These are phyloP conservation scores for Xylaria sp. DNA, from an alignment of 2,329 filamentous ascomycete genomes.

Conservation along the genomic window DNA sequence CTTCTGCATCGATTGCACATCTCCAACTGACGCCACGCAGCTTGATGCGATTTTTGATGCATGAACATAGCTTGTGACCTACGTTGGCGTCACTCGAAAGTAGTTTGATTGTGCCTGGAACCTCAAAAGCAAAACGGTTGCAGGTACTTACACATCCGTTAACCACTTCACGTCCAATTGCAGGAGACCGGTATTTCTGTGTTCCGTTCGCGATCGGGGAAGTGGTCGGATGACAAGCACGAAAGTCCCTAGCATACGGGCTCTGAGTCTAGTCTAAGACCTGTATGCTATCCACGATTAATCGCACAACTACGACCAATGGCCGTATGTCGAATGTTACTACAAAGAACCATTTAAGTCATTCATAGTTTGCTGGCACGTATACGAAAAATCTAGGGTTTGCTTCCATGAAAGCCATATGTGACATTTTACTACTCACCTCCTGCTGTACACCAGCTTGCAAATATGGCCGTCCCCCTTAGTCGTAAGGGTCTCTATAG, in stretches of 20 bases:
- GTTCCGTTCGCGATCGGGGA: not conserved
- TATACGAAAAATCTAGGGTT: not conserved
- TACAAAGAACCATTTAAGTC: not conserved
- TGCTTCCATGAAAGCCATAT: not conserved
- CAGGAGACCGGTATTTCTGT: not conserved
- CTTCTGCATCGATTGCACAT: too few relatives aligned
- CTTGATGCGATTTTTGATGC: not conserved
- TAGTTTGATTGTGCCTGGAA: constrained; percentile 23
- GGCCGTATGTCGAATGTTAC: not conserved
- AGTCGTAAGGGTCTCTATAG: too few relatives aligned
- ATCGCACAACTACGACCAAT: not conserved
- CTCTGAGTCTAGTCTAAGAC: not conserved
- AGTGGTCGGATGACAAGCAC: not conserved
- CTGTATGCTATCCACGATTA: not conserved
- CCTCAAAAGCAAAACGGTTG: constrained; percentile 5
- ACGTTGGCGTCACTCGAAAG: constrained; percentile 27
- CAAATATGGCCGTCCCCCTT: not conserved
- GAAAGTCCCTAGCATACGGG: not conserved
- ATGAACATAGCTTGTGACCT: not conserved
- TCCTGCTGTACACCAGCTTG: not conserved
- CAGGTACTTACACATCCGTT: not conserved
- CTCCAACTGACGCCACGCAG: too few relatives aligned
- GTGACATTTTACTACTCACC: not conserved
- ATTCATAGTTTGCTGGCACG: not conserved
- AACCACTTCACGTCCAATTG: constrained; percentile 17